Base-by-base conservation (phyloP, 116 monocot genomes). In the Dioscorea cayenensis region DNA sequence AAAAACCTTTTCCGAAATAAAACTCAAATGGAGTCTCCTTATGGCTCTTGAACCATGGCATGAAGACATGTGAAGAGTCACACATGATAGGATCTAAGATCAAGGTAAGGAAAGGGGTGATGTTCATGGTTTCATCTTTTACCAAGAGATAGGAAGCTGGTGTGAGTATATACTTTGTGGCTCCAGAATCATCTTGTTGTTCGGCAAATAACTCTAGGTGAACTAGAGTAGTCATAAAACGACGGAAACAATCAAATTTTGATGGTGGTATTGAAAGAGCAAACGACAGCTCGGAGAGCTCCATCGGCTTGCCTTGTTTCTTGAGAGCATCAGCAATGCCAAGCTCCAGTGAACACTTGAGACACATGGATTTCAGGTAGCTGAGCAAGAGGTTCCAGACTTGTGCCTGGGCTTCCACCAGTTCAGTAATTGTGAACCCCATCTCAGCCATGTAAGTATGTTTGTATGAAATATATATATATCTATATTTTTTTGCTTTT, bases 291-390 rank as follows among this genome's bases (percentile, higher is more conserved):
- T 75, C 60, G 14, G 83, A 36, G 75, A 76, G 63, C 6, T 75
- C 5, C 51, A 65, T 60, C 20, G 83, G 59, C 4, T 50, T 35
- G 28, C 79, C 79, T 17, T 69, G 72, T 38, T 32, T n/a, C 68
- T 78, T 55, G 28, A 83, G 28, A 58, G 48, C 58, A 55, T 78
- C 83, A 1, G 83, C 63, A 14, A 83, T 73, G 66, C 70, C 72
- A 36, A 84, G 84, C 62, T 84, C 73, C 21, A 76, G 9, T 8
- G 84, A 76, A 23, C 79, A 72, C 60, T 76, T 76, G 38, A 79
- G 66, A 10, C 60, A 55, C 66, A 78, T 49, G 66, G 74, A 77
- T 18, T 63, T 69, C 60, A 64, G 8, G 71, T 28, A 74, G 74
- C 64, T 50, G 14, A 75, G 32, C 3, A 50, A 28, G 8, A 72